Evolutionary conservation across 2,329 filamentous ascomycete species (phyloP).

Genomic region (Paraphoma chrysanthemicola): DNA sequence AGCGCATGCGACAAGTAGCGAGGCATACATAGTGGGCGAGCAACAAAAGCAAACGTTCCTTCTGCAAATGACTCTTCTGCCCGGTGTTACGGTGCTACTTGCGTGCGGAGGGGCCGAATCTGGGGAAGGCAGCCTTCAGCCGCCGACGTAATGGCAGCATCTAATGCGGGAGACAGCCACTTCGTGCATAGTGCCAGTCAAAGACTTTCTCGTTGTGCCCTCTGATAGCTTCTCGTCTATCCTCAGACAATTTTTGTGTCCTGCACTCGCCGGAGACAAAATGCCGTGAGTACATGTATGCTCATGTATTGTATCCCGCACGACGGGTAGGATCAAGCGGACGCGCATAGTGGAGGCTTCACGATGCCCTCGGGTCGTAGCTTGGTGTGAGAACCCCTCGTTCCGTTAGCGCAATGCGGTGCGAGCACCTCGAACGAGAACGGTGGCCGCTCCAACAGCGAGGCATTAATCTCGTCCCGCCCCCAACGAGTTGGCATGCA

Average conservation of each 20-base stretch:
- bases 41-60: slow-evolving; percentile 38
- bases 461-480: slow-evolving; percentile 2
- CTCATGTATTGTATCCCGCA: too few species aligned
- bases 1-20: slow-evolving; percentile 15
- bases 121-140: slow-evolving; percentile 17
- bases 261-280: too few species aligned
- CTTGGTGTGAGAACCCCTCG: slow-evolving; percentile 10
- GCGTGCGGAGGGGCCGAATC: background rate
- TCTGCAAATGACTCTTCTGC: slow-evolving; percentile 1
- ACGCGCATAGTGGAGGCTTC: slow-evolving; percentile 4
- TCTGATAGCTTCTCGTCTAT: too few species aligned
- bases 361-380: slow-evolving; percentile 13
- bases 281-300: too few species aligned
- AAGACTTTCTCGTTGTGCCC: too few species aligned
- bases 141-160: slow-evolving; percentile 23
- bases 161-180: slow-evolving; percentile 10
- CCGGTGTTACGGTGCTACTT: background rate
- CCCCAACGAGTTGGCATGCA: slow-evolving; percentile 15
- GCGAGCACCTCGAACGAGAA: slow-evolving; percentile 5
- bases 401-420: slow-evolving; percentile 16
- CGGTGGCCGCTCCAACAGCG: slow-evolving; percentile 7
- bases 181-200: too few species aligned
- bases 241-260: too few species aligned
- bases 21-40: slow-evolving; percentile 29
- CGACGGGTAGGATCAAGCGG: too few species aligned